Evolutionary conservation across 2,329 filamentous ascomycete genomes (phyloP).

Genomic region (Trichoderma semiorbis): DNA sequence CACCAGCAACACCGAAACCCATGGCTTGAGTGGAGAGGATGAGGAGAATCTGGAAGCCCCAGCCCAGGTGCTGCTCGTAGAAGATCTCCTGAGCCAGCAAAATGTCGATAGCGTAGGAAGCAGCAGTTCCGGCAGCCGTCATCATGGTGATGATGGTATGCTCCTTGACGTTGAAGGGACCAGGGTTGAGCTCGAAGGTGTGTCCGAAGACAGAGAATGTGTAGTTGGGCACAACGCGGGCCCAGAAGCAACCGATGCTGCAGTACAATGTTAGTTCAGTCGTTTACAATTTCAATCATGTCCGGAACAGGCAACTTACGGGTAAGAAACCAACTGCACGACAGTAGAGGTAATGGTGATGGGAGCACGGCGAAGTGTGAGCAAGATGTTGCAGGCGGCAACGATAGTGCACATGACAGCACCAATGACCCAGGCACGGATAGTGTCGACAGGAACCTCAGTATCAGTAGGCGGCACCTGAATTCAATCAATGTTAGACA

Average conservation of each 20-base stretch:
- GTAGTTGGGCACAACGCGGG: slow-evolving; percentile 30
- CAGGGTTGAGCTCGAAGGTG: slow-evolving; percentile 37
- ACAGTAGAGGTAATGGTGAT: slow-evolving; percentile 52
- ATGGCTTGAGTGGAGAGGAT: slow-evolving; percentile 60
- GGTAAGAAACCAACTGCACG: slow-evolving; percentile 54
- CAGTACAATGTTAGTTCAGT: background rate
- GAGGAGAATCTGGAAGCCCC: slow-evolving; percentile 58
- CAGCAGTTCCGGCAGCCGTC: slow-evolving; percentile 36
- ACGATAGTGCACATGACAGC: slow-evolving; percentile 55
- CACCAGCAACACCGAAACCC: slow-evolving; percentile 61
- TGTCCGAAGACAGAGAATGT: slow-evolving; percentile 32
- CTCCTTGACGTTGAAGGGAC: slow-evolving; percentile 46
- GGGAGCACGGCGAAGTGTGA: slow-evolving; percentile 47
- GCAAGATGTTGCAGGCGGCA: slow-evolving; percentile 54
- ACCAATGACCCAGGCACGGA: slow-evolving; percentile 59
- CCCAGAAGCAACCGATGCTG: slow-evolving; percentile 34
- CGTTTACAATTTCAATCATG: background rate
- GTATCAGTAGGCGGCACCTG: slow-evolving; percentile 43
- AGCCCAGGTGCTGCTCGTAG: slow-evolving; percentile 49
- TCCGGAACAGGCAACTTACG: slow-evolving; percentile 26
- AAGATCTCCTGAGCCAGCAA: slow-evolving; percentile 43
- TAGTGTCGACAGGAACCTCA: slow-evolving; percentile 53
- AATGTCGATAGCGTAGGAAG: slow-evolving; percentile 41
- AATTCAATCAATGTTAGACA: background rate
- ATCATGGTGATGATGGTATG: slow-evolving; percentile 48